Percentiles rank a stretch among this genome's conserved stretches.
These are phyloP conservation scores for Phanerochaete sordida DNA, from an alignment of 768 basidiomycete genomes.

Conservation along the genomic window DNA sequence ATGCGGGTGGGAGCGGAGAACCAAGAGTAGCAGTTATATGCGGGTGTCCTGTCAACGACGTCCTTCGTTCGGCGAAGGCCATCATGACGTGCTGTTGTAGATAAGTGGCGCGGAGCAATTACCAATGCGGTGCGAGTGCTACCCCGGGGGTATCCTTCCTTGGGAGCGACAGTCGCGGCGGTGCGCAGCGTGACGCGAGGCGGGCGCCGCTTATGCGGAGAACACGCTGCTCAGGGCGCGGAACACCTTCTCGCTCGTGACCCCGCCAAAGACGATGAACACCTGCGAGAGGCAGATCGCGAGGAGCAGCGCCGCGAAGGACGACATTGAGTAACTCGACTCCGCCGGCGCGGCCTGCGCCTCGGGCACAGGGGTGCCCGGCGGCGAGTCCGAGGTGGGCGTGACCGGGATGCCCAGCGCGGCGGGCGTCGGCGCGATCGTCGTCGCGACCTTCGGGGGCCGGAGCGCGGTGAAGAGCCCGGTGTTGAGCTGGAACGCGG, in stretches of 20 bases:
- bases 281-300: slow-evolving; percentile 15
- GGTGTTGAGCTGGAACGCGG: slow-evolving; percentile 31
- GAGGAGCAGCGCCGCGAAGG: slow-evolving; percentile 26
- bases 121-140: background rate
- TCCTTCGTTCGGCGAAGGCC: background rate
- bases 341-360: slow-evolving; percentile 7
- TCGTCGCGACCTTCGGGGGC: slow-evolving; percentile 13
- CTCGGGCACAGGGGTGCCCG: background rate
- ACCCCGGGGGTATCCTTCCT: background rate
- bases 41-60: background rate
- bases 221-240: background rate
- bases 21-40: background rate
- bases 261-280: background rate
- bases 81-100: background rate
- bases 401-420: slow-evolving; percentile 11
- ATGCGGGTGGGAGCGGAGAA: background rate
- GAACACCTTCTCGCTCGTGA: background rate
- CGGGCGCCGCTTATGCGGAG: background rate
- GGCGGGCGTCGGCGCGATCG: slow-evolving; percentile 7
- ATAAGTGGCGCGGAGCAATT: background rate
- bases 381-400: background rate
- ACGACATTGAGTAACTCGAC: slow-evolving; percentile 8
- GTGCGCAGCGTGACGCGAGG: background rate
- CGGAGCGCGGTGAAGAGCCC: slow-evolving; percentile 26
- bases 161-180: background rate